These are phyloP conservation scores for Hyaloscypha finlandica DNA, from an alignment of 495 filamentous ascomycete species.

Conservation along the genomic window DNA sequence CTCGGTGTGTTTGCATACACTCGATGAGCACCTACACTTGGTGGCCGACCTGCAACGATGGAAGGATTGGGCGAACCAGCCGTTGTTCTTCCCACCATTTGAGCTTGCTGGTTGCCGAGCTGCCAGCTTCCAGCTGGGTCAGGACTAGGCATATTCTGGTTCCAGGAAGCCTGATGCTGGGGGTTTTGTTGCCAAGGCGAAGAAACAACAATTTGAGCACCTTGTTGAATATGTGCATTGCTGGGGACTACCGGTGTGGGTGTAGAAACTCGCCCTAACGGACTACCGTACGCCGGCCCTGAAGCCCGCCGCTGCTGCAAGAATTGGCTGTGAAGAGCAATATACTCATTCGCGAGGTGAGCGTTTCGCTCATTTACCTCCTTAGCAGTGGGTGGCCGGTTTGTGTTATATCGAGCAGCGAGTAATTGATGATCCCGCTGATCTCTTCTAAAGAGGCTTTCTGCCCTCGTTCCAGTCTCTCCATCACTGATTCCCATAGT, in stretches of 20 bases:
- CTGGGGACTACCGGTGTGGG: slow-evolving; percentile 14
- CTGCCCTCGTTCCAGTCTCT: slow-evolving; percentile 34
- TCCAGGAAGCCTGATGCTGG: not conserved
- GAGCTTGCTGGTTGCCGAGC: slow-evolving; percentile 12
- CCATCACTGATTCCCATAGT: slow-evolving; percentile 35
- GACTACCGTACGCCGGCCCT: not conserved
- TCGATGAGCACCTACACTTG: slow-evolving; percentile 16
- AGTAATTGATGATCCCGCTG: slow-evolving; percentile 33
- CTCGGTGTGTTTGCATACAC: slow-evolving; percentile 14
- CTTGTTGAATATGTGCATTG: slow-evolving; percentile 7
- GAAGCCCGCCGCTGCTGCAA: slow-evolving; percentile 5
- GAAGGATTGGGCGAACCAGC: slow-evolving; percentile 15
- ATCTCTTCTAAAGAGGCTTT: slow-evolving; percentile 43
- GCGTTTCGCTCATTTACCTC: slow-evolving; percentile 35
- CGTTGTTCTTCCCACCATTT: not conserved
- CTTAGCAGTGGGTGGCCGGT: slow-evolving; percentile 33
- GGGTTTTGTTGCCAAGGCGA: slow-evolving; percentile 2
- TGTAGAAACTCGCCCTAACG: slow-evolving; percentile 4
- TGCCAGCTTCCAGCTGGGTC: slow-evolving; percentile 19
- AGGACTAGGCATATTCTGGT: slow-evolving; percentile 20
- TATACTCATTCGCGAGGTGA: slow-evolving; percentile 19
- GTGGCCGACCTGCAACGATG: not conserved
- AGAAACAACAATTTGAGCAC: not conserved
- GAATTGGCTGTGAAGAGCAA: slow-evolving; percentile 13
- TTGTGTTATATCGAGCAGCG: slow-evolving; percentile 25